Evolutionary conservation across 257 asterid species (phyloP).

Genomic region (Plantago major): DNA sequence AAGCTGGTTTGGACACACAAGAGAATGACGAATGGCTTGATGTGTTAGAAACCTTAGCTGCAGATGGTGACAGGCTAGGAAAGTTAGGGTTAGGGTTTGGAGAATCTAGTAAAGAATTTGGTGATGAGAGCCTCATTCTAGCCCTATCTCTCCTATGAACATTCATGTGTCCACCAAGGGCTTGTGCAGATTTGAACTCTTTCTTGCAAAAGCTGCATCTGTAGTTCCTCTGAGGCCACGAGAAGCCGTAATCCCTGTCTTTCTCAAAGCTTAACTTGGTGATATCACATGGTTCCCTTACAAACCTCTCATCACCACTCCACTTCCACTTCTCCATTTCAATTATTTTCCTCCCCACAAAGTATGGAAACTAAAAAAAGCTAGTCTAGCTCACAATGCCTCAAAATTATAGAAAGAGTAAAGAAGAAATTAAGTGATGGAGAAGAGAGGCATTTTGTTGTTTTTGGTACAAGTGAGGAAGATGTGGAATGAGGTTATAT

Average conservation of each 20-base stretch:
- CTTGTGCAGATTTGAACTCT: conserved; percentile 75
- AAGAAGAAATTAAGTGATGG: conserved; percentile 10
- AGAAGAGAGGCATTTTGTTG: neutral
- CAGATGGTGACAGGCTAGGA: conserved; percentile 7
- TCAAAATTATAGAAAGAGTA: too few relatives aligned
- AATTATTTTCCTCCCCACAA: neutral
- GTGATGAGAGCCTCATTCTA: conserved; percentile 49
- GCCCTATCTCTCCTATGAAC: conserved; percentile 73
- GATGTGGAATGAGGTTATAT: conserved; percentile 15
- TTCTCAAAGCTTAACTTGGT: conserved; percentile 40
- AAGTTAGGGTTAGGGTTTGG: conserved; percentile 28
- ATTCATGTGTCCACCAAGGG: conserved; percentile 80
- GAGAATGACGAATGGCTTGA: neutral
- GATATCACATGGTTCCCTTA: conserved; percentile 26
- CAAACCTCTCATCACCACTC: conserved; percentile 23
- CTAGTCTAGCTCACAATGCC: neutral
- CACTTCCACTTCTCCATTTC: conserved; percentile 47
- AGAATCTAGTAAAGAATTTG: conserved; percentile 23
- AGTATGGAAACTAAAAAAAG: neutral
- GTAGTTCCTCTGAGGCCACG: conserved; percentile 63
- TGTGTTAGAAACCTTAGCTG: conserved; percentile 23
- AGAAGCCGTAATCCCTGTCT: conserved; percentile 37
- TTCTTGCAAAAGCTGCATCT: conserved; percentile 63
- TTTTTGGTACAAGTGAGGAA: conserved; percentile 1
- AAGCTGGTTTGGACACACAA: conserved; percentile 12